Evolutionary conservation across 495 filamentous ascomycete species (phyloP), one percentile per base, ranked within the genome.

Genomic region (Talaromyces proteolyticus): DNA sequence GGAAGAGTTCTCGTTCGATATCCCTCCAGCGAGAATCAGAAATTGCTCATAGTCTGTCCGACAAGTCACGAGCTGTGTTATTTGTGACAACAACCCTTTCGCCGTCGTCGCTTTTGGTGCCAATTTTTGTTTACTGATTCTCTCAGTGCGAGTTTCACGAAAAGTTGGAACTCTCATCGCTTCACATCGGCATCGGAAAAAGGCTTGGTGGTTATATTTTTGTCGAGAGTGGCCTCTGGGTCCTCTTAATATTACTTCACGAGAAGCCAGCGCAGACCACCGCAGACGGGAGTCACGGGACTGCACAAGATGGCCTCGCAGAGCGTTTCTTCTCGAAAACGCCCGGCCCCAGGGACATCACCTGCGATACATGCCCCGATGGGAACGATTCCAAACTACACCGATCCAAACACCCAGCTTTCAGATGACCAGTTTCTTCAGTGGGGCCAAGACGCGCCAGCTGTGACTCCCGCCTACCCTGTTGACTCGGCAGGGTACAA

Each of bases 291-390:
- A 24, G 17, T 6, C 18, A 11, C 19, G 18, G 19, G 14, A 16
- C 46, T 48, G 53, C 42, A 50, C 47, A 57, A 51, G 37, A 75
- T 74, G 72, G 65, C 61, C 45, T 68, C 70, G 24, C 72, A 73
- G 62, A 62, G 68, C 43, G 56, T 70, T 21, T 69, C 65, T 44
- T 55, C 78, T 43, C 77, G 86, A 67, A 92, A 92, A 69, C 76
- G 88, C 64, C 75, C 87, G 52, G 86, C 87, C 24, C 84, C 88
- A 40, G 88, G 87, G 57, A 65, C 85, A 36, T 74, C 77, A 2
- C 82, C 86, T 5, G 72, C 76, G 42, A 63, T 73, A 18, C 73
- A 80, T 21, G 66, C 77, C 41, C 74, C 74, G 58, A 51, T 73
- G 48, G 58, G 59, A 20, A 39, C 61, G 21, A 62, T 65, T 40